Base-by-base conservation (phyloP, 257 asterid species). In the Penstemon barbatus region DNA sequence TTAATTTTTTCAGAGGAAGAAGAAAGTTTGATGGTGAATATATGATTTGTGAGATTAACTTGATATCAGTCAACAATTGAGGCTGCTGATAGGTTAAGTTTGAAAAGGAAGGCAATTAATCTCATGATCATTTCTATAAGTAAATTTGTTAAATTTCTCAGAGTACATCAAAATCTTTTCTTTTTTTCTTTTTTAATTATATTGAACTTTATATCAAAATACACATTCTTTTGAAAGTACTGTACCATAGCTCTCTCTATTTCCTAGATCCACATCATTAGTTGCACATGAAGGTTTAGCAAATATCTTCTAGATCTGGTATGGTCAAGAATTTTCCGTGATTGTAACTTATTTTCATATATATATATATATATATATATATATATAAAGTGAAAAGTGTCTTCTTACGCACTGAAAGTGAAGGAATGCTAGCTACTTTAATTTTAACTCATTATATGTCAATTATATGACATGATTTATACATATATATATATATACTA, bases 351-450 rank as follows among this genome's bases (percentile, higher is more conserved):
- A 74, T 63, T 25, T 77, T 79, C 56, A 70, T 78, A 79, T 71
- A 74, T 15, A 15, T 15, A 15, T 15, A 15, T 15, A 15, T 15
- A 15, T 15, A 15, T 15, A 15, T 15, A 15, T 15, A 15, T 0
- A 15, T 15, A 15, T 15, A 92, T 92, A 90, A 92, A 92, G 98
- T 86, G 94, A 79, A 92, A 25, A 25, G 33, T 90, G 86, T 77
- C 82, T 85, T 81, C 88, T 77, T 82, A 75, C 82, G 77, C 52
- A 77, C 76, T 75, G 81, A 89, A 91, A 85, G 96, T 81, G 89
- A 84, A 61, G 81, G 65, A 76, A 75, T 73, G 79, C 79, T 65
- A 68, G 79, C 79, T 65, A 68, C 83, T 83, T 80, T 65, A 68
- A 82, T 83, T 80, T 80, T 70, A 57, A 75, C 55, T 72, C 69